phyloP scores from a whole-genome alignment of 108 stramenopile genomes.

The Cyclotella atomus region DNA sequence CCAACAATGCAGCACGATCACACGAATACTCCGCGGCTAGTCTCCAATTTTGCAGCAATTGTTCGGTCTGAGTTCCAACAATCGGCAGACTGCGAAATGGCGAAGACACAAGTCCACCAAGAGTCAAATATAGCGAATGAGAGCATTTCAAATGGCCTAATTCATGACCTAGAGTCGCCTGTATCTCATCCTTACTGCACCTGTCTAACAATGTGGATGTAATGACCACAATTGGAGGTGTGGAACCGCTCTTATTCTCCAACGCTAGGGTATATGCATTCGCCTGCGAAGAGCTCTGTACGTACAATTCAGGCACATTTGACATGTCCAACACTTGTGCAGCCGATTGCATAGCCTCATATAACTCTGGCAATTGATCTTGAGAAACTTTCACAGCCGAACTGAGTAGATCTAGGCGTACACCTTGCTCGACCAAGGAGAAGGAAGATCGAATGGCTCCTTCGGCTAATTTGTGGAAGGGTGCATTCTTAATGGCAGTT shows the following conservation, averaged over 20 bases:
- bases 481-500: conserved; percentile 33
- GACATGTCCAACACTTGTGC: conserved; percentile 42
- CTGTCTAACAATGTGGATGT: conserved; percentile 65
- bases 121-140: conserved; percentile 74
- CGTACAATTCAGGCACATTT: conserved; percentile 54
- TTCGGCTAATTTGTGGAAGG: conserved; percentile 37
- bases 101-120: conserved; percentile 57
- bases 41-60: conserved; percentile 61
- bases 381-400: conserved; percentile 55
- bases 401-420: conserved; percentile 56
- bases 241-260: conserved; percentile 23
- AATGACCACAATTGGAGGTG: conserved; percentile 60
- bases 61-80: conserved; percentile 37
- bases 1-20: conserved; percentile 75
- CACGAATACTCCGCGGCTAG: conserved; percentile 82
- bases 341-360: conserved; percentile 45
- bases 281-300: conserved; percentile 60
- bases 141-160: conserved; percentile 83
- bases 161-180: conserved; percentile 80
- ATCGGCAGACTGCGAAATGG: conserved; percentile 48
- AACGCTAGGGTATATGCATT: conserved; percentile 70
- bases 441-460: conserved; percentile 33
- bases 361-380: conserved; percentile 52
- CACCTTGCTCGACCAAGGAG: conserved; percentile 55
- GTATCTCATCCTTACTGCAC: conserved; percentile 60